Evolutionary conservation across 176 grass and related monocot genomes (phyloP), one percentile per base, ranked within the genome.

Genomic region (Carex pumila): DNA sequence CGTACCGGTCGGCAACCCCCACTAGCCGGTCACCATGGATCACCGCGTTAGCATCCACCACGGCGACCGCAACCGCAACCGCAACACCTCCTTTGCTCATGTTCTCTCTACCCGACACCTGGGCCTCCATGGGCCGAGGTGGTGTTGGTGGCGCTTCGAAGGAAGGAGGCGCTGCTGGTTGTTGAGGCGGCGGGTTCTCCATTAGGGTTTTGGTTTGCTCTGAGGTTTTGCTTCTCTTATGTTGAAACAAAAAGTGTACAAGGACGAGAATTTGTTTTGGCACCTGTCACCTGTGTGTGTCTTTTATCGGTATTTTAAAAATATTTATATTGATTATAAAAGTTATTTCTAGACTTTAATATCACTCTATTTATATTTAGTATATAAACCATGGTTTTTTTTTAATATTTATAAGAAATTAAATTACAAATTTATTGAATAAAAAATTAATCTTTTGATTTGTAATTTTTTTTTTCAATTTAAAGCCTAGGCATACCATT

Each of bases 41-140:
- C n/a, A 89, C 88, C 17, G 96, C 93, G 50, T 99, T 99, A 34
- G 96, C 96, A 49, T 99, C 96, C 74, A 99, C 91, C 83, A 99
- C 90, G 17, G 93, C 91, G 53, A 95, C 88, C 3, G 88, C 70
- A 9, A 99, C 85, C 5, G 93, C 91, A 45, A 95, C 88, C 3
- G 88, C 70, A 9, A 99, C 85, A 7, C 91, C 91, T 49, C 82
- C 77, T 65, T 87, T 89, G 69, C 34, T 78, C 32, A 50, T 19
- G 79, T 81, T 83, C 6, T 57, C 12, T 82, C 85, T 94, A 50
- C 90, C 15, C 13, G 6, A 6, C 7, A 81, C 79, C 53, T 90
- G 52, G 17, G 30, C 50, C 18, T 78, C 39, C 15, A 66, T 79
- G 1, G 36, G 80, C 0, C 15, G 62, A 36, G 47, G 72, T 78